These are phyloP conservation scores for Magnolia sinica DNA, from an alignment of 164 flowering plant species.

Conservation along the genomic window DNA sequence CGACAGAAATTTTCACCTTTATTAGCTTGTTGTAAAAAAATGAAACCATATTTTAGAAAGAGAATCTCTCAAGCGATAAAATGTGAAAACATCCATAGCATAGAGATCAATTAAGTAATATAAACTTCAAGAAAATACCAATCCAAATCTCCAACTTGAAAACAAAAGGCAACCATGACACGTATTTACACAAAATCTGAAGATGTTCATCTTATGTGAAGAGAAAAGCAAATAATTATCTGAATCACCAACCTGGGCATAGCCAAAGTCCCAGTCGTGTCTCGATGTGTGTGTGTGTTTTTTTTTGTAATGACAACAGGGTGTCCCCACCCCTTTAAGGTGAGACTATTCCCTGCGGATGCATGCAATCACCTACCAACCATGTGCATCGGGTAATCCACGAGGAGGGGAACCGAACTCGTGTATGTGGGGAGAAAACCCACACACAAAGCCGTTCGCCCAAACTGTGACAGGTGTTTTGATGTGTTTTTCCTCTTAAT, in stretches of 20 bases:
- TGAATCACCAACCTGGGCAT: neutral
- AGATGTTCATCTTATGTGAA: neutral
- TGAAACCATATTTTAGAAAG: neutral
- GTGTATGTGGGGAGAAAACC: no score
- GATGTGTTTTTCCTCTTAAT: no score
- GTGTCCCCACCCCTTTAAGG: no score
- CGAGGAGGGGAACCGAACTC: no score
- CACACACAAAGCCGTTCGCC: no score
- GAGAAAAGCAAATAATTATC: neutral
- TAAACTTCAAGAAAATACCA: neutral
- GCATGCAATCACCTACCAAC: no score
- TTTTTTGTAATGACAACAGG: no score
- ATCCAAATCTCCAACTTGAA: neutral
- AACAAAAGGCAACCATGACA: neutral
- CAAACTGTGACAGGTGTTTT: no score
- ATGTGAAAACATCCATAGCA: neutral
- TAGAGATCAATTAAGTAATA: neutral
- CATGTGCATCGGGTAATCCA: no score
- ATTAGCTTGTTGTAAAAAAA: neutral
- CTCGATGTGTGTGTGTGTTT: no score
- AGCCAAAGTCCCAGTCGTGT: neutral
- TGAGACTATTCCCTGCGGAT: no score
- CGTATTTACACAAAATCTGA: neutral
- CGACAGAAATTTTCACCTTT: slow-evolving; percentile 4
- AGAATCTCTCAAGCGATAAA: no score